phyloP scores from a whole-genome alignment of 805 yeast genomes.

The Saccharomycopsis guyanensis region DNA sequence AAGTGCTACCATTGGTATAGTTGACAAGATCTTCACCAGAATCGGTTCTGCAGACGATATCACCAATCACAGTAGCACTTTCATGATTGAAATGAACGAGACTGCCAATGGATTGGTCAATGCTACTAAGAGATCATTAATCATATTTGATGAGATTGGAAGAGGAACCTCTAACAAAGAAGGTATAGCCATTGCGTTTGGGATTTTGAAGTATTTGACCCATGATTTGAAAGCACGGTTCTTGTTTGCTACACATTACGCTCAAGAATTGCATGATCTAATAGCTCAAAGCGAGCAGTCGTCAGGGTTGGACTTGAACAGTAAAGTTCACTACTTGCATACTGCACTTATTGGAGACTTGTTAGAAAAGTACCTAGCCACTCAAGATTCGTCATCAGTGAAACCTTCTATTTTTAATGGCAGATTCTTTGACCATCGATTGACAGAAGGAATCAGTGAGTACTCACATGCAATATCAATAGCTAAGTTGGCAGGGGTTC shows the following conservation, averaged over 20 bases:
- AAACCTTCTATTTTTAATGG: constrained; percentile 15
- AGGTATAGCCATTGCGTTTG: constrained; percentile 80
- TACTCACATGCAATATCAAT: constrained; percentile 72
- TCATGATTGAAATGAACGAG: constrained; percentile 90
- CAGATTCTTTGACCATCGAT: constrained; percentile 40
- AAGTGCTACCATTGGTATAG: constrained; percentile 56
- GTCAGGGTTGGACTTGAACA: constrained; percentile 25
- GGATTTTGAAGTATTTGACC: constrained; percentile 53
- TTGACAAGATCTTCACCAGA: constrained; percentile 72
- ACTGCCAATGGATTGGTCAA: constrained; percentile 60
- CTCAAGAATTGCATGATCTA: constrained; percentile 41
- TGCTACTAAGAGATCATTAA: constrained; percentile 61
- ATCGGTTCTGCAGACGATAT: constrained; percentile 83
- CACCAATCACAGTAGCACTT: constrained; percentile 73
- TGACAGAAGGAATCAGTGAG: constrained; percentile 60
- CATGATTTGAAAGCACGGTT: constrained; percentile 55
- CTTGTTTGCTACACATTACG: constrained; percentile 88
- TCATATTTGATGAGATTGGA: constrained; percentile 83
- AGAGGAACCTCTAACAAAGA: constrained; percentile 82
- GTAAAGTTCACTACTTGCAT: constrained; percentile 19
- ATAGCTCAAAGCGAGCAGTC: constrained; percentile 26
- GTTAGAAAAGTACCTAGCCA: constrained; percentile 8
- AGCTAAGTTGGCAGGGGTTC: constrained; percentile 76
- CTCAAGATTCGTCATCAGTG: constrained; percentile 1
- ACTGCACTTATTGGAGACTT: constrained; percentile 13